Percentiles rank a stretch among this genome's conserved stretches.
These are phyloP conservation scores for Schwanniomyces yamadae DNA, from an alignment of 805 yeast genomes.

Conservation along the genomic window DNA sequence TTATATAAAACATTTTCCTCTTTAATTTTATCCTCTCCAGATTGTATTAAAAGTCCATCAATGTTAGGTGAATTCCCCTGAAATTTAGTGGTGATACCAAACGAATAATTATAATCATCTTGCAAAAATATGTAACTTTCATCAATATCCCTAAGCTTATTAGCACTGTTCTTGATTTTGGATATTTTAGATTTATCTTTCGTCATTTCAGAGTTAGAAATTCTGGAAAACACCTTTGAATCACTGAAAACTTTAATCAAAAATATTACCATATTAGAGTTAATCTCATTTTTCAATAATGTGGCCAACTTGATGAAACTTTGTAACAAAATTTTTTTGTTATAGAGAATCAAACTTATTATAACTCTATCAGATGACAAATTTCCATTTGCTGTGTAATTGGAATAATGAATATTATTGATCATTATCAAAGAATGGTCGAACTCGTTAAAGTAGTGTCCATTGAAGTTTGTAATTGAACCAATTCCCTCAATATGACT, in stretches of 20 bases:
- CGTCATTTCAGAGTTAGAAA: constrained; percentile 9
- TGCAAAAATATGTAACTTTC: constrained; percentile 32
- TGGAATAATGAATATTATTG: constrained; percentile 30
- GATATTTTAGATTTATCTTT: constrained; percentile 18
- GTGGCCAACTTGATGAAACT: constrained; percentile 33
- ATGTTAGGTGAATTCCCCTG: constrained; percentile 22
- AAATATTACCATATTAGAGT: constrained; percentile 41
- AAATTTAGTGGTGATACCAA: constrained; percentile 55
- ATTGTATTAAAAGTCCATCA: constrained; percentile 35
- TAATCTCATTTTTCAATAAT: constrained; percentile 36
- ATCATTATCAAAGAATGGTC: constrained; percentile 28
- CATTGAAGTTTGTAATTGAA: constrained; percentile 30
- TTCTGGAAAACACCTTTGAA: constrained; percentile 28
- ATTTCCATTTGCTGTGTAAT: constrained; percentile 17
- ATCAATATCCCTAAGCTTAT: constrained; percentile 24
- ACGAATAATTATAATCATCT: constrained; percentile 49
- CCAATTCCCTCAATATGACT: constrained; percentile 34
- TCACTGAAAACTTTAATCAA: constrained; percentile 39
- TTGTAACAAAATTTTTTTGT: constrained; percentile 37
- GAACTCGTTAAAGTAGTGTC: constrained; percentile 25
- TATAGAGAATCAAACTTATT: constrained; percentile 33
- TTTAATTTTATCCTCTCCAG: background rate
- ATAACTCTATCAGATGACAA: constrained; percentile 26
- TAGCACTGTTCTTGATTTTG: constrained; percentile 13
- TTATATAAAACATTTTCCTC: constrained; percentile 4